Base-by-base conservation (phyloP, 148 eudicot genomes). In the Bassia scoparia region DNA sequence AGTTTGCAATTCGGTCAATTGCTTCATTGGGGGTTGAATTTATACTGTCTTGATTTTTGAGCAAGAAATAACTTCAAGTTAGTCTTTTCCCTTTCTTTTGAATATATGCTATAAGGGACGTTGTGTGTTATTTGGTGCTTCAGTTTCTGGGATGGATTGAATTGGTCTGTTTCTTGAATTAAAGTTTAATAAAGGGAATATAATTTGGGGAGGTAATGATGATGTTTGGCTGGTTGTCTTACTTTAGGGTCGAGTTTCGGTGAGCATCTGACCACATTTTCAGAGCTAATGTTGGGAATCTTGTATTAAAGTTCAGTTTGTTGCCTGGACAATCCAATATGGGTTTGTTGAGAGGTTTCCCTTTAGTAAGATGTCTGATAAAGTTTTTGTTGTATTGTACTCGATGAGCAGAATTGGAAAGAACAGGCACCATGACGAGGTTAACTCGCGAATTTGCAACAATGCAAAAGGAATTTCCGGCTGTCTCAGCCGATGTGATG, bases 401-500 rank as follows among this genome's bases (percentile, higher is more conserved):
- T 69, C 69, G 63, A 48, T 74, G 58, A 52, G 60, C 69, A 78
- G 81, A 64, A 27, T 71, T 17, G 21, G 50, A 78, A 67, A 59
- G 76, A 69, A 52, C 74, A 53, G 46, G 56, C 76, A 81, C 71
- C 76, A 96, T 92, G 99, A 96, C 96, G 77, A 86, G 96, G 88
- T 77, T 92, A 65, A 81, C 84, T 79, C 94, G 88, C 72, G 96
- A 89, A 77, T 92, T 83, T 81, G 83, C 82, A 6, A 81, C 97
- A 37, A 87, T 92, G 89, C 91, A 87, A 75, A 96, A 76, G 81
- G 89, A 90, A 90, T 65, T 88, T 46, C 89, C 85, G 16, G 93
- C 96, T 31, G 99, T 95, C 48, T 88, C 99, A 20, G 88, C 96
- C 1, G 99, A 92, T 73, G 99, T 92, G 76, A 77, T 81, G 3